Evolutionary conservation across 257 asterid species (phyloP), one percentile per base, ranked within the genome.

Genomic region (Eucommia ulmoides): DNA sequence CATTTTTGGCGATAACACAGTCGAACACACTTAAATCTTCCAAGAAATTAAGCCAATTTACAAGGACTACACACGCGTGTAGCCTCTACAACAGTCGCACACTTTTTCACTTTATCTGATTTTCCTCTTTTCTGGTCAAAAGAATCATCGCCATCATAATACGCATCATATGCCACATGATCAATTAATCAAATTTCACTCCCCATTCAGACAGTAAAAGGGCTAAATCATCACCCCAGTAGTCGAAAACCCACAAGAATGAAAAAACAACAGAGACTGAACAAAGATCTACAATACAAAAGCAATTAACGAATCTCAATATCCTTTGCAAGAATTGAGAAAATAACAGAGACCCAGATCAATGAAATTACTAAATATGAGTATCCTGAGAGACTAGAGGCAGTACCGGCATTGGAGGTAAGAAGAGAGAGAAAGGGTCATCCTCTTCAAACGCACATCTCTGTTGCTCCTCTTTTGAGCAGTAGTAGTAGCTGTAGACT

Each of bases 91-190:
- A n/a, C n/a, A n/a, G n/a, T n/a, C n/a, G n/a, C n/a, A 41, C 46
- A 71, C 83, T 54, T 51, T 44, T 50, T 52, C 78, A 62, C 83
- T 74, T 71, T 79, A 60, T 62, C 63, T 56, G 66, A 65, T 67
- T 70, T 46, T 45, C 65, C 58, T 66, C 64, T 62, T 72, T 50
- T 52, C 54, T 54, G 76, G 87, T 74, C 78, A 78, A 78, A 78
- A 74, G 75, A 68, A 65, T 64, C 71, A 59, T 64, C 71, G 53
- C 55, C 59, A 71, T 63, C 77, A 71, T 64, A 65, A 73, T 59
- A 47, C 67, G 12, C 38, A 14, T 29, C 38, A 29, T 29, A 29
- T 29, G 64, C 12, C 65, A 64, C 62, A 67, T 62, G 65, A 74
- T 63, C 75, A 50, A 73, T 59, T 65, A 64, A 51, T 51, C 62